Percentiles rank a stretch among this genome's conserved stretches.
phyloP scores from a whole-genome alignment of 345 rosid species.

The Cardamine chenopodiifolia region DNA sequence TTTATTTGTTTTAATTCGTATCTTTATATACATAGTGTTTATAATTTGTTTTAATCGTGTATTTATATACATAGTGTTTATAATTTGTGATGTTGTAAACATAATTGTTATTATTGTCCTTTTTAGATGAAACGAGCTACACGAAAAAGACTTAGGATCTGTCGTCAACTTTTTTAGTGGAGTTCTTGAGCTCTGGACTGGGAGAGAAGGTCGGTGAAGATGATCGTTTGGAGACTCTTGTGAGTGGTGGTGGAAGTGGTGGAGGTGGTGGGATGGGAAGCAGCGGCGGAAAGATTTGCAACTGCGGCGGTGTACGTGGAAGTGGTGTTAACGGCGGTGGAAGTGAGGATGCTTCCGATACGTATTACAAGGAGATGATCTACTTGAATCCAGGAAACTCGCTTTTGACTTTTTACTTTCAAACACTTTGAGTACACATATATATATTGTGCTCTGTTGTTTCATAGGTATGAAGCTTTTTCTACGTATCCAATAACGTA shows the following conservation, averaged over 20 bases:
- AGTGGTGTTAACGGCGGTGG: no score
- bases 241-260: conserved; percentile 38
- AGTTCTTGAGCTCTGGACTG: conserved; percentile 55
- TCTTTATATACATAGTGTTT: no score
- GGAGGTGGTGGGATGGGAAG: conserved; percentile 41
- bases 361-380: conserved; percentile 64
- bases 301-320: conserved; percentile 33
- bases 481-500: no score
- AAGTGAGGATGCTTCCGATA: conserved; percentile 52
- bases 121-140: conserved; percentile 30
- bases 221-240: conserved; percentile 28
- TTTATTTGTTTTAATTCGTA: no score
- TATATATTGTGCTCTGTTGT: no score
- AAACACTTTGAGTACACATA: no score
- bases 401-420: no score
- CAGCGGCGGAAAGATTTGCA: conserved; percentile 45
- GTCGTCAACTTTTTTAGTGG: conserved; percentile 19
- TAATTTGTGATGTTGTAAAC: no score
- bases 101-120: no score
- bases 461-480: no score
- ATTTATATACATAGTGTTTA: no score
- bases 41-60: no score
- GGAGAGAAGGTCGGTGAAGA: conserved; percentile 37
- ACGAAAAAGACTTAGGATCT: conserved; percentile 13
- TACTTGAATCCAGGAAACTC: conserved; percentile 56